Percentiles rank a stretch among this genome's conserved stretches.
phyloP scores from a whole-genome alignment of 2,329 filamentous ascomycete species.

The Talaromyces sp. region DNA sequence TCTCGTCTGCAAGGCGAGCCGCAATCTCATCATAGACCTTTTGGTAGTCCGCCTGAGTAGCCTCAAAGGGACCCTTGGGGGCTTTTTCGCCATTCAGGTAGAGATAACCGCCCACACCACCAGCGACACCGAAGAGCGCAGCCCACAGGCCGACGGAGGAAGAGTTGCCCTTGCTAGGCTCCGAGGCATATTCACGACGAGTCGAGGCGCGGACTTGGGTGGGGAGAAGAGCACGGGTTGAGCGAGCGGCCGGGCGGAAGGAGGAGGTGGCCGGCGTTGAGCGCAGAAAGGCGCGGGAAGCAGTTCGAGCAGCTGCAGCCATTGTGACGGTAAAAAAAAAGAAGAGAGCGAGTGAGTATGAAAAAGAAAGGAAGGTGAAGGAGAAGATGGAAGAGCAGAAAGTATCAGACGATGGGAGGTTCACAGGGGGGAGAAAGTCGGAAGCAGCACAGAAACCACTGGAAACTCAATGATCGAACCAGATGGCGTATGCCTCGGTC shows the following conservation, averaged over 20 bases:
- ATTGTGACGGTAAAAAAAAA: conserved; percentile 29
- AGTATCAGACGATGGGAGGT: neutral
- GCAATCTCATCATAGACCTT: conserved; percentile 91
- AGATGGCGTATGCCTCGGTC: conserved; percentile 1
- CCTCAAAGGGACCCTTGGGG: conserved; percentile 64
- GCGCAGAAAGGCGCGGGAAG: conserved; percentile 48
- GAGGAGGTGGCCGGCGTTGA: conserved; percentile 40
- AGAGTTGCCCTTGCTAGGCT: conserved; percentile 57
- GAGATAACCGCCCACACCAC: conserved; percentile 68
- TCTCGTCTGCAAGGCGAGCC: conserved; percentile 76
- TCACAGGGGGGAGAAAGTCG: conserved; percentile 2
- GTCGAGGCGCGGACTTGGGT: conserved; percentile 74
- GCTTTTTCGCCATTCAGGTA: conserved; percentile 57
- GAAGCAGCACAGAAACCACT: conserved; percentile 2
- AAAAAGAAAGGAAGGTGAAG: conserved; percentile 9
- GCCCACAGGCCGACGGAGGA: conserved; percentile 60
- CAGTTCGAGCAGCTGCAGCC: conserved; percentile 46
- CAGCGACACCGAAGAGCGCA: conserved; percentile 60
- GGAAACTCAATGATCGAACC: neutral
- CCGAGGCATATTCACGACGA: conserved; percentile 79
- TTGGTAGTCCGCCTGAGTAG: conserved; percentile 87
- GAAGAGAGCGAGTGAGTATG: neutral
- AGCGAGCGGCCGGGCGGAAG: conserved; percentile 52
- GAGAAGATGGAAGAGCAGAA: conserved; percentile 1
- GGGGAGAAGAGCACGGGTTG: conserved; percentile 59